These are phyloP conservation scores for Termitomyces sp. DNA, from an alignment of 768 basidiomycete genomes.

Conservation along the genomic window DNA sequence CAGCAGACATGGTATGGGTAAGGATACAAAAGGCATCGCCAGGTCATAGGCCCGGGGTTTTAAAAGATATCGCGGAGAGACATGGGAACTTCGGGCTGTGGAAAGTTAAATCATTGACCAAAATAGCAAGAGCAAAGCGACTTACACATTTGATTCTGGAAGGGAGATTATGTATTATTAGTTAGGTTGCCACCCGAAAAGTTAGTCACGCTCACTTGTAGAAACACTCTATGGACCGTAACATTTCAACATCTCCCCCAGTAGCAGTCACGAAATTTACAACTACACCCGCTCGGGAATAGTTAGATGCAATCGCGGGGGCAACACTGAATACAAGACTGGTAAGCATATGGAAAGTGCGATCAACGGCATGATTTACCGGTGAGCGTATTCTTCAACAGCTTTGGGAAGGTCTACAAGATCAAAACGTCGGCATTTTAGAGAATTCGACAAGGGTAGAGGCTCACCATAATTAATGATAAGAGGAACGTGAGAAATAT, in stretches of 20 bases:
- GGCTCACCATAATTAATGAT: slow-evolving; percentile 89
- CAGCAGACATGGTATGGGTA: slow-evolving; percentile 44
- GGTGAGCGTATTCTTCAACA: slow-evolving; percentile 96
- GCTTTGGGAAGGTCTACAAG: slow-evolving; percentile 83
- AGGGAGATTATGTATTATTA: neutral
- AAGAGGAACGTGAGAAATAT: slow-evolving; percentile 86
- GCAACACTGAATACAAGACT: slow-evolving; percentile 56
- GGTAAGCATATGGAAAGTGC: neutral
- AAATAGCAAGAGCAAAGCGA: neutral
- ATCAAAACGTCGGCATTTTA: neutral
- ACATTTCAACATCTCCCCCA: slow-evolving; percentile 97
- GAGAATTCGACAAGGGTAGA: neutral
- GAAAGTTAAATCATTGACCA: neutral
- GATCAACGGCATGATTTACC: slow-evolving; percentile 44
- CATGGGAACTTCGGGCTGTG: slow-evolving; percentile 5
- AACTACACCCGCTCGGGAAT: slow-evolving; percentile 86
- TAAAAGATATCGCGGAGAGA: slow-evolving; percentile 3
- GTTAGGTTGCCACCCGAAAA: neutral
- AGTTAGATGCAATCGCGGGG: slow-evolving; percentile 82
- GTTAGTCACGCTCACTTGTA: slow-evolving; percentile 1
- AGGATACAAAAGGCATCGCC: slow-evolving; percentile 74
- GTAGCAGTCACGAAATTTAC: slow-evolving; percentile 98
- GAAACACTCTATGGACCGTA: slow-evolving; percentile 98
- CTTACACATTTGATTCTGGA: slow-evolving; percentile 8
- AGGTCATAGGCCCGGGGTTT: slow-evolving; percentile 33